Evolutionary conservation across 768 basidiomycete species (phyloP), one percentile per base, ranked within the genome.

Genomic region (Tephrocybe sp.): DNA sequence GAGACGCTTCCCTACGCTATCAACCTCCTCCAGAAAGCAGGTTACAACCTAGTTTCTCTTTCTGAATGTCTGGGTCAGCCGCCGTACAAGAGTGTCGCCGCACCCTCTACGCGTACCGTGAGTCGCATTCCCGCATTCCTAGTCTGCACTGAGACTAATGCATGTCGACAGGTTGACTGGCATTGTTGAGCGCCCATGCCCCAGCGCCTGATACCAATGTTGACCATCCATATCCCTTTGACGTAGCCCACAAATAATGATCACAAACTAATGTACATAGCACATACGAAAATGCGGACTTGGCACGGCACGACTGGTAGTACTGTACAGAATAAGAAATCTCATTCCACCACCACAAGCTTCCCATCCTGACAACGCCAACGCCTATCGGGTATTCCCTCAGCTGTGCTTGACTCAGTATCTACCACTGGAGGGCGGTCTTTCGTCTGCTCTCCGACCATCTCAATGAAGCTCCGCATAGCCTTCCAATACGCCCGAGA

Each of bases 21-120:
- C 44, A 44, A 57, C 22, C 55, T 53, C 24, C 65, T 78, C 28
- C 57, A 74, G 50, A 52, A 39, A 0, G 72, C 72, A 1, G 75
- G 74, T 2, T 77, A 77, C 62, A 60, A 52, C 15, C 60, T 78
- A 12, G 77, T 76, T 13, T 72, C 69, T 4, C 49, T 77, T 5
- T 69, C 75, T 0, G 72, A 76, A 28, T 78, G 75, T 47, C 63
- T 73, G 9, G 75, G 71, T 2, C 54, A 55, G 47, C 53, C 62
- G 15, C 62, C 74, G 0, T 77, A 77, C 47, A 66, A 68, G 43
- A 61, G 57, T 18, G 64, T 71, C 13, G 64, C 53, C 5, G 51
- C 62, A 15, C 69, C 74, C 0, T 45, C 49, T 11, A 46, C 50
- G 6, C 60, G 52, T 28, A 68, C 69, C 52, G 72, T 74, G 56